phyloP scores from a whole-genome alignment of 2,329 filamentous ascomycete genomes.

The Stemphylium beticola region DNA sequence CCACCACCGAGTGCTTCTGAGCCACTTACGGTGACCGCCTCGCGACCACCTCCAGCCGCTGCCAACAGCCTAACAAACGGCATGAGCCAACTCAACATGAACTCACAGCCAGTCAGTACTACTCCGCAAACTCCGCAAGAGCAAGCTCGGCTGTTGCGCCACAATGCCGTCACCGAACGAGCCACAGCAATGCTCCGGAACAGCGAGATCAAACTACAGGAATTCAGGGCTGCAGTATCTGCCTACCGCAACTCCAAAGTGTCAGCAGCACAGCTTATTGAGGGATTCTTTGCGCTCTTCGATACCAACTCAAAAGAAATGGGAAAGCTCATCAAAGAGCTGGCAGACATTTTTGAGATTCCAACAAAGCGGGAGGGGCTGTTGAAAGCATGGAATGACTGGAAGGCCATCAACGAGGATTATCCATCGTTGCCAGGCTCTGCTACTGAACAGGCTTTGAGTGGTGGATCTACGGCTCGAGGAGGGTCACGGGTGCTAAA shows the following conservation, averaged over 20 bases:
- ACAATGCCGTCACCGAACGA: constrained; percentile 84
- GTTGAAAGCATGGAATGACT: constrained; percentile 89
- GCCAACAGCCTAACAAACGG: constrained; percentile 27
- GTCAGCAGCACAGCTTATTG: constrained; percentile 77
- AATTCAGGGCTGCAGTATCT: constrained; percentile 82
- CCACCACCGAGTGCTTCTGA: constrained; percentile 50
- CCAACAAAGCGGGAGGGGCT: constrained; percentile 73
- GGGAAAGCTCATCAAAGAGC: constrained; percentile 87
- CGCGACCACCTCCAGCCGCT: constrained; percentile 35
- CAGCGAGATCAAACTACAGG: constrained; percentile 73
- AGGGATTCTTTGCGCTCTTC: constrained; percentile 86
- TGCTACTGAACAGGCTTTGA: constrained; percentile 52
- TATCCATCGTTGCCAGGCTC: constrained; percentile 85
- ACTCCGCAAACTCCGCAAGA: constrained; percentile 69
- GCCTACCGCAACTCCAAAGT: constrained; percentile 74
- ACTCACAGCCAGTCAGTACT: constrained; percentile 34
- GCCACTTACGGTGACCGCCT: constrained; percentile 49
- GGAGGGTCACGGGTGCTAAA: constrained; percentile 69
- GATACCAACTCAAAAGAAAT: constrained; percentile 80
- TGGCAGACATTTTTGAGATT: constrained; percentile 92
- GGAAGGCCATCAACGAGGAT: constrained; percentile 94
- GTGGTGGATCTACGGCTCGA: constrained; percentile 53
- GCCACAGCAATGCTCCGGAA: constrained; percentile 81
- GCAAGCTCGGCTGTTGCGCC: constrained; percentile 78
- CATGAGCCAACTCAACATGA: constrained; percentile 35